A percentile compares a stretch with the other conserved stretches of the same genome.
phyloP scores from a whole-genome alignment of 106 monocot species.

The Dactylorhiza incarnata region DNA sequence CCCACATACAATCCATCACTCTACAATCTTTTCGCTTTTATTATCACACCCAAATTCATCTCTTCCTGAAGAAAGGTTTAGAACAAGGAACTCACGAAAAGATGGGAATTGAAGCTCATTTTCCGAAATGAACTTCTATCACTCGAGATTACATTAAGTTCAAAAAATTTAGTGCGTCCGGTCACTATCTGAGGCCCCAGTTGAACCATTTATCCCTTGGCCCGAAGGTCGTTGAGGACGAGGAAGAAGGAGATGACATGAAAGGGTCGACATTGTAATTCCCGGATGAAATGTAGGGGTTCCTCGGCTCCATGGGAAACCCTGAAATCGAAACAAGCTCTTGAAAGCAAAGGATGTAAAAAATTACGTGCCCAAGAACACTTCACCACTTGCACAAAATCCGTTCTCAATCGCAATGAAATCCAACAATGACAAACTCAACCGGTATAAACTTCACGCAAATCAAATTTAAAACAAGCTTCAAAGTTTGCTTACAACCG shows the following conservation, averaged over 20 bases:
- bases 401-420: no score
- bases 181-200: constrained; percentile 47
- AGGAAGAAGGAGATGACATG: constrained; percentile 26
- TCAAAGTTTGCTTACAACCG: no score
- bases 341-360: not conserved
- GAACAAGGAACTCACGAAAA: constrained; percentile 3
- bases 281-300: constrained; percentile 56
- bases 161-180: constrained; percentile 51
- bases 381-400: no score
- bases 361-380: no score
- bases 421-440: no score
- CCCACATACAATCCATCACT: constrained; percentile 61
- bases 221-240: constrained; percentile 26
- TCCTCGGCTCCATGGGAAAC: constrained; percentile 37
- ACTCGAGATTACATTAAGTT: constrained; percentile 38
- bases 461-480: no score
- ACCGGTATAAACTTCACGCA: no score
- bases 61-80: constrained; percentile 2
- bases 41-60: constrained; percentile 9
- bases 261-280: constrained; percentile 33
- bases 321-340: not conserved
- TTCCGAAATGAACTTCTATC: not conserved
- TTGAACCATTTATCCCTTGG: constrained; percentile 68
- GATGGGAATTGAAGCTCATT: not conserved
- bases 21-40: constrained; percentile 36